Evolutionary conservation across 345 rosid genomes (phyloP).

Genomic region (Euclidium syriacum): DNA sequence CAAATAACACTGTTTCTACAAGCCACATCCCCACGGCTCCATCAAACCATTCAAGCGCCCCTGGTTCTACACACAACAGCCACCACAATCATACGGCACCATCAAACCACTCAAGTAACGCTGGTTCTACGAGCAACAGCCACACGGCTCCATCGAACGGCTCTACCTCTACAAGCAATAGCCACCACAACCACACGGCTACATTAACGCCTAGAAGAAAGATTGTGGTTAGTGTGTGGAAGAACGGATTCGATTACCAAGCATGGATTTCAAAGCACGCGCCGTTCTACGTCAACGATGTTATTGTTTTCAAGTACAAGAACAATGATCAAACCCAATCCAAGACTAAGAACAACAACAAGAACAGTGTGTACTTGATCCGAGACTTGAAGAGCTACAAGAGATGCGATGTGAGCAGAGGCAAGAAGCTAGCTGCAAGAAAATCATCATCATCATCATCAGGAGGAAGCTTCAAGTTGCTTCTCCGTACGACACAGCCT

Average conservation of each 20-base stretch:
- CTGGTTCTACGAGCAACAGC: neutral
- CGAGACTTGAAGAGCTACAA: neutral
- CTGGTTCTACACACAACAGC: neutral
- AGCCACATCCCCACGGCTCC: neutral
- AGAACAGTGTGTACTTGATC: neutral
- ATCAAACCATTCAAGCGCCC: neutral
- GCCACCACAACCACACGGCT: neutral
- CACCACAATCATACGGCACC: no score
- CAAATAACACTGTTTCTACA: no score
- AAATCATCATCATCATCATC: neutral
- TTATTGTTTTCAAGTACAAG: neutral
- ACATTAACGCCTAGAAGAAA: neutral
- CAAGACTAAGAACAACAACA: neutral
- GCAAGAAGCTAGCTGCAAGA: neutral
- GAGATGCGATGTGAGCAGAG: constrained; percentile 5
- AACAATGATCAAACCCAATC: neutral
- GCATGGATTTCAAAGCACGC: constrained; percentile 9
- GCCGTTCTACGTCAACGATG: neutral
- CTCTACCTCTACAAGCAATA: no score
- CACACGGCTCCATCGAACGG: no score
- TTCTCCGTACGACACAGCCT: constrained; percentile 5
- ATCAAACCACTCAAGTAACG: no score
- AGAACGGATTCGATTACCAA: neutral
- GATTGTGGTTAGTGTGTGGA: constrained; percentile 8
- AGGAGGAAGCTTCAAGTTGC: constrained; percentile 17